phyloP scores from a whole-genome alignment of 495 filamentous ascomycete species.

The Pyronema domesticum region DNA sequence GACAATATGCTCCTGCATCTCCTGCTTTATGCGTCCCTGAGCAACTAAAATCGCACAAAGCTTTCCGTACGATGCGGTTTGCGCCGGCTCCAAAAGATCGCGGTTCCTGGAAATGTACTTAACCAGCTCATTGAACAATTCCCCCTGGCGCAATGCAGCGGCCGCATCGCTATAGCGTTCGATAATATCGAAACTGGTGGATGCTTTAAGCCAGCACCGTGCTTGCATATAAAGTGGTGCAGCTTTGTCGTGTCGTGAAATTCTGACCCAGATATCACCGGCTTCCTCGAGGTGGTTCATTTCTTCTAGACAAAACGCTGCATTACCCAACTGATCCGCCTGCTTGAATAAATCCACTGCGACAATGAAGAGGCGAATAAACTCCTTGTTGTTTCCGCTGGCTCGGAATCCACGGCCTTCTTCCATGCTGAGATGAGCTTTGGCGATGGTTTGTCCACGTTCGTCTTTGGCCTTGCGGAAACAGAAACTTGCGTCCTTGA shows the following conservation, averaged over 20 bases:
- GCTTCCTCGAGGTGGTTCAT: constrained; percentile 7
- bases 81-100: background rate
- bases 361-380: constrained; percentile 1
- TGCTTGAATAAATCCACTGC: constrained; percentile 7
- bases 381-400: background rate
- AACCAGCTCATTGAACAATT: constrained; percentile 6
- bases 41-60: constrained; percentile 10
- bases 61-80: constrained; percentile 4
- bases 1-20: background rate
- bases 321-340: constrained; percentile 1
- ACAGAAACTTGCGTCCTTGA: constrained; percentile 11
- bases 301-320: constrained; percentile 11
- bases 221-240: constrained; percentile 1
- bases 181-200: background rate
- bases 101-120: constrained; percentile 4
- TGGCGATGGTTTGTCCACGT: constrained; percentile 1
- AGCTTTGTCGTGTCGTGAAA: constrained; percentile 7
- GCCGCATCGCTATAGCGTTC: constrained; percentile 4
- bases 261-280: constrained; percentile 9
- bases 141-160: constrained; percentile 2
- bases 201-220: constrained; percentile 4
- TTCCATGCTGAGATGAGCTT: constrained; percentile 8
- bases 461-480: constrained; percentile 8
- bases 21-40: constrained; percentile 9
- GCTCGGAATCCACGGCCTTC: constrained; percentile 4